Evolutionary conservation across 2,329 filamentous ascomycete genomes (phyloP), one percentile per base, ranked within the genome.

Genomic region (Cladosporium halotolerans): DNA sequence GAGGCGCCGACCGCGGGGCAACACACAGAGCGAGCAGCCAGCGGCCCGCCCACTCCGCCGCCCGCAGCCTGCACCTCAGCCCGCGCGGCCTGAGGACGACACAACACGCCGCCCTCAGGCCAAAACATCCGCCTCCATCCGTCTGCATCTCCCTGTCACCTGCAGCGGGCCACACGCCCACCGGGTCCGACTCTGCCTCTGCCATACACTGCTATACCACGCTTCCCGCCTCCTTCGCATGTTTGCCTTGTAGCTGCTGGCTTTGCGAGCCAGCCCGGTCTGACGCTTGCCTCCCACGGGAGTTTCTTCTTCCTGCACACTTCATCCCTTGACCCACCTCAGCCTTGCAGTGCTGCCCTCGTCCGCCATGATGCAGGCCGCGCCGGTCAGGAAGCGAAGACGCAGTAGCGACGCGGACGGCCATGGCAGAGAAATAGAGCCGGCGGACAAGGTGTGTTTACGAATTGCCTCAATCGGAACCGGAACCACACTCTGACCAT

Each of bases 371-470:
- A 53, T 53, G 51, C 32, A 41, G 23, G 39, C 14, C 33, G 36
- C 36, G 14, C 36, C n/a, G 14, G 19, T 40, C 14, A 32, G 51
- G 36, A 53, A 53, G 36, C 51, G 51, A 39, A 51, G 47, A n/a
- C 51, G 43, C 40, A 45, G 51, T n/a, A 47, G 39, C 44, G 51
- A 45, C 32, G 34, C 43, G 9, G 51, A 53, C 16, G 43, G 45
- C 9, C 43, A 23, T 6, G 33, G 11, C 18, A 9, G 23, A 19
- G 50, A 52, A 8, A 32, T 39, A 2, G 33, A 46, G 28, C 51
- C 51, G 1, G 16, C 39, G 10, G 51, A 45, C 14, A 53, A 53
- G 43, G 51, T 53, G 44, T 42, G 45, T 18, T n/a, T 10, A 33
- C n/a, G 19, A 9, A 23, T 14, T 33, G 9, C 10, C 18, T n/a